Conservation (phyloP, 768 basidiomycete species). For the Mycena rebaudengoi region DNA sequence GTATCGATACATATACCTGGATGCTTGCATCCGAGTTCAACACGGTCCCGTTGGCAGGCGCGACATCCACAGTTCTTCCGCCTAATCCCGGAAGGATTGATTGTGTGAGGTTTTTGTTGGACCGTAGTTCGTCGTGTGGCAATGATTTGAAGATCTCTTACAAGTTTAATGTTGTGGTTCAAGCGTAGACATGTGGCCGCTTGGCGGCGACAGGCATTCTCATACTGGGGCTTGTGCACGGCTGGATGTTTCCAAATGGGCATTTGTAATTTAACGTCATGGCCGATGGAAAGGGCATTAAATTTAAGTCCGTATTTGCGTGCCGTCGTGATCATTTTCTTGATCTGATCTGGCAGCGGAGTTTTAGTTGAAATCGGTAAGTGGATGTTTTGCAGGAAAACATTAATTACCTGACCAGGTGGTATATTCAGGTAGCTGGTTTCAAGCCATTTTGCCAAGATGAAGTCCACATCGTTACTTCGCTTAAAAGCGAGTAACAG, state of each 20-base stretch:
- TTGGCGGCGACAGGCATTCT: neutral
- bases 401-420: neutral
- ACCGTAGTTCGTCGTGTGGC: neutral
- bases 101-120: neutral
- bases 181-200: neutral
- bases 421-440: slow-evolving; percentile 1
- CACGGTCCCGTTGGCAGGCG: neutral
- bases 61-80: slow-evolving; percentile 8
- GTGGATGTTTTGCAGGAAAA: neutral
- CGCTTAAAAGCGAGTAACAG: too few relatives aligned
- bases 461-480: neutral
- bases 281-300: neutral
- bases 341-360: neutral
- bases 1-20: neutral
- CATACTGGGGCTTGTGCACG: neutral
- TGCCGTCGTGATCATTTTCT: neutral
- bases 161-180: neutral
- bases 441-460: slow-evolving; percentile 1
- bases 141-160: neutral
- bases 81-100: neutral
- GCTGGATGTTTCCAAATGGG: slow-evolving; percentile 5
- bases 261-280: neutral
- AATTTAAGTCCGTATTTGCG: neutral
- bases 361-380: neutral
- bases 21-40: slow-evolving; percentile 1